Percentiles rank a stretch among this genome's conserved stretches.
Conservation (phyloP, 1,284 basidiomycete species). For the Puccinia coronata region DNA sequence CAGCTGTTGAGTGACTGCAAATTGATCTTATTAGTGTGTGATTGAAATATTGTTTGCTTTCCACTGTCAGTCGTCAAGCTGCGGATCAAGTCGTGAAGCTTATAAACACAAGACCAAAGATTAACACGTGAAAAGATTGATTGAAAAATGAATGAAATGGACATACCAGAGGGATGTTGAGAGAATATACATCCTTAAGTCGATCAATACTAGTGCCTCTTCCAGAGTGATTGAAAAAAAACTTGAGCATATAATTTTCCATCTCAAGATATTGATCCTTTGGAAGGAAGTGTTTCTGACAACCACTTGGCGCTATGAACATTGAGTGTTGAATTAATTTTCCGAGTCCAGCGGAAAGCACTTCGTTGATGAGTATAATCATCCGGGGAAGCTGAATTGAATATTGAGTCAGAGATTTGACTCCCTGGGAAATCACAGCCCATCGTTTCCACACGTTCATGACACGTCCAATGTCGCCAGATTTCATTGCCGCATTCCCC, state of each 20-base stretch:
- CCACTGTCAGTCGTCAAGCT: background rate
- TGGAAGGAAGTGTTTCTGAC: background rate
- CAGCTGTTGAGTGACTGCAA: background rate
- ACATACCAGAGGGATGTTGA: slow-evolving; percentile 16
- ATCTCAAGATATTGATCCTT: slow-evolving; percentile 1
- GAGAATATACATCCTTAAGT: slow-evolving; percentile 9
- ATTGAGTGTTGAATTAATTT: background rate
- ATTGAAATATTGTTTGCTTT: background rate
- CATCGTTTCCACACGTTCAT: slow-evolving; percentile 14
- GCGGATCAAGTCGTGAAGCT: background rate
- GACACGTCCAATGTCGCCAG: slow-evolving; percentile 13
- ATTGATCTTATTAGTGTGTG: background rate
- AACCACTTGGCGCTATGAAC: background rate
- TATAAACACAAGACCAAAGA: background rate
- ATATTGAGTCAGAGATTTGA: slow-evolving; percentile 4
- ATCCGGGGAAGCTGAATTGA: slow-evolving; percentile 7
- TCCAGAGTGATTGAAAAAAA: slow-evolving; percentile 20
- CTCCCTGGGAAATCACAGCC: slow-evolving; percentile 19
- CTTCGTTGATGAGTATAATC: background rate
- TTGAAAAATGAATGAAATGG: background rate
- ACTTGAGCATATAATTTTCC: background rate
- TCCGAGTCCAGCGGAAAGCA: background rate
- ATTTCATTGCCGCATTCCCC: background rate
- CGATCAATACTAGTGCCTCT: slow-evolving; percentile 13
- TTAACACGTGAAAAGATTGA: background rate